A percentile compares a stretch with the other conserved stretches of the same genome.
phyloP scores from a whole-genome alignment of 352 stramenopile species.

The Phytophthora aleatoria region DNA sequence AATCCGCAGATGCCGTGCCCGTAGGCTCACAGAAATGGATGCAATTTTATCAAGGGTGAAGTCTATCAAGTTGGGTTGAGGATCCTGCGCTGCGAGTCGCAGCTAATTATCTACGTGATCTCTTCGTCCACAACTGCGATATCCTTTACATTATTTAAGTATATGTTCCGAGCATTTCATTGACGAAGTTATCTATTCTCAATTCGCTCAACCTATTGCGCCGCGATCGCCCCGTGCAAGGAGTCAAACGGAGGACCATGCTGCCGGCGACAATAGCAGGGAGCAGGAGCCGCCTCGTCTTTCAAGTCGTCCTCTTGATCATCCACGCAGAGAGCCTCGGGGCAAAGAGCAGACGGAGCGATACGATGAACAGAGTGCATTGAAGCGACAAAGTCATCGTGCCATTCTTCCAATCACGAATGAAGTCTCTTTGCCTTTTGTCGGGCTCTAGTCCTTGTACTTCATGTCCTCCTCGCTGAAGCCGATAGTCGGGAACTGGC shows the following conservation, averaged over 20 bases:
- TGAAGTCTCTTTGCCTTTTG: constrained; percentile 6
- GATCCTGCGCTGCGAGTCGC: too few species aligned
- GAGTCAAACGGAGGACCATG: constrained; percentile 12
- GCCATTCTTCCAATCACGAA: constrained; percentile 15
- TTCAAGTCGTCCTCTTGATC: constrained; percentile 10
- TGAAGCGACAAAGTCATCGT: constrained; percentile 12
- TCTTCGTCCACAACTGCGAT: too few species aligned
- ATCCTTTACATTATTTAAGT: background rate
- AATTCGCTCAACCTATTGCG: background rate
- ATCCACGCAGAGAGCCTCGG: constrained; percentile 21
- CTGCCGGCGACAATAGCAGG: constrained; percentile 18
- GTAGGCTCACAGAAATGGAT: too few species aligned
- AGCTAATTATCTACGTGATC: too few species aligned
- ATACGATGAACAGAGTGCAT: constrained; percentile 13
- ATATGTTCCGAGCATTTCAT: background rate
- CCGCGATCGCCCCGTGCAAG: constrained; percentile 13
- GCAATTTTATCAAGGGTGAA: background rate
- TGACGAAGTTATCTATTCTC: constrained; percentile 3
- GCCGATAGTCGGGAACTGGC: constrained; percentile 96
- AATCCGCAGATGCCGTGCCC: too few species aligned
- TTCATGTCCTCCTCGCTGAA: constrained; percentile 95
- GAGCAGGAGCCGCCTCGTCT: constrained; percentile 17
- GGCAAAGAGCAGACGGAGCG: constrained; percentile 15
- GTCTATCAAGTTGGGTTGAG: background rate
- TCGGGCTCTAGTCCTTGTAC: constrained; percentile 72